These are phyloP conservation scores for Penicillium aurantiogriseum DNA, from an alignment of 2,329 filamentous ascomycete genomes.

Conservation along the genomic window DNA sequence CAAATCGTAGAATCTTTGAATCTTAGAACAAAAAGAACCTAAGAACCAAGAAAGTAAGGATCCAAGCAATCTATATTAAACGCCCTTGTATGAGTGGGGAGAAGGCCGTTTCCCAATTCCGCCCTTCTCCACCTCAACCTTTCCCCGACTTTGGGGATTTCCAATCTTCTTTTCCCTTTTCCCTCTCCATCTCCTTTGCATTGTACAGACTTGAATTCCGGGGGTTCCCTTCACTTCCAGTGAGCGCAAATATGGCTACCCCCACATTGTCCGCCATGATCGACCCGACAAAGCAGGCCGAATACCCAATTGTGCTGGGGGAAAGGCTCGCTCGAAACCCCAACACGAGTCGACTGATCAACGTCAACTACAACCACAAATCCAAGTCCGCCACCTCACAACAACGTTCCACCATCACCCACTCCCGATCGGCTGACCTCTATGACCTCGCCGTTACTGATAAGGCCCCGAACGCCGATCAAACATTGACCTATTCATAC, in stretches of 20 bases:
- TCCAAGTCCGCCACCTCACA: conserved; percentile 42
- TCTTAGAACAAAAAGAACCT: not conserved
- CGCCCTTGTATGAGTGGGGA: conserved; percentile 1
- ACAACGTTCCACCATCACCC: conserved; percentile 40
- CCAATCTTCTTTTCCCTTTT: not conserved
- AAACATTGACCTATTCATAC: conserved; percentile 41
- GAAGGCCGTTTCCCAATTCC: not conserved
- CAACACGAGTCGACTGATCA: conserved; percentile 33
- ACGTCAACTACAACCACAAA: conserved; percentile 49
- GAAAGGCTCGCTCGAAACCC: conserved; percentile 38
- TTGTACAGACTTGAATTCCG: not conserved
- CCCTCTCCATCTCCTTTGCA: not conserved
- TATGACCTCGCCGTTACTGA: conserved; percentile 45
- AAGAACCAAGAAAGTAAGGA: not conserved
- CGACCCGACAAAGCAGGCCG: conserved; percentile 46
- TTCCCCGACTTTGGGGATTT: conserved; percentile 9
- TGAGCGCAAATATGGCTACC: conserved; percentile 31
- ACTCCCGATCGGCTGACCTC: conserved; percentile 34
- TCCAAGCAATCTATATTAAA: not conserved
- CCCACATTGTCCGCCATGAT: conserved; percentile 38
- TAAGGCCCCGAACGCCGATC: conserved; percentile 41
- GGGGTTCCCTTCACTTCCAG: conserved; percentile 1
- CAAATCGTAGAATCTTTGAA: not conserved
- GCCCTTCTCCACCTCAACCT: conserved; percentile 5
- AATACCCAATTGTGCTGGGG: conserved; percentile 48